Evolutionary conservation across 495 filamentous ascomycete genomes (phyloP).

Genomic region (Aspergillus steynii): DNA sequence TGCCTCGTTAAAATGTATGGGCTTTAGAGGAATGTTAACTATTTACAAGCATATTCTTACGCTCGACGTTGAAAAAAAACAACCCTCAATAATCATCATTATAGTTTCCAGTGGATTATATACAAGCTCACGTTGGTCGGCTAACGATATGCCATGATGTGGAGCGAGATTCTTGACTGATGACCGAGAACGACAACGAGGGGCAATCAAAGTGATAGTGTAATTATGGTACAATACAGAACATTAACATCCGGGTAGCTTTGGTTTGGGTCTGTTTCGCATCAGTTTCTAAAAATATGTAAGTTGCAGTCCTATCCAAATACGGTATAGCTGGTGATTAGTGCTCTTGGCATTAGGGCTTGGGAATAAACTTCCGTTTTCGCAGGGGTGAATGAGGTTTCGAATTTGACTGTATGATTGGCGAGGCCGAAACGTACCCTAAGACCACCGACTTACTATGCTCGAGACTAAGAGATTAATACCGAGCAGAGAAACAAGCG

Average conservation of each 20-base stretch:
- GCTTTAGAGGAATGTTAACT: no score
- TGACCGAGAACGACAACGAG: not conserved
- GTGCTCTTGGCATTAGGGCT: not conserved
- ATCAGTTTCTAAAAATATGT: not conserved
- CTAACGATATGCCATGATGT: not conserved
- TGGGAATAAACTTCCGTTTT: not conserved
- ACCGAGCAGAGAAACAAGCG: no score
- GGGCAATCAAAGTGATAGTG: not conserved
- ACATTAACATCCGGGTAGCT: not conserved
- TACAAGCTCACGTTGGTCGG: not conserved
- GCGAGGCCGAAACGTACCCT: slow-evolving; percentile 15
- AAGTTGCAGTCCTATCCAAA: not conserved
- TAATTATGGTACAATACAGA: slow-evolving; percentile 1
- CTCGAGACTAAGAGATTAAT: no score
- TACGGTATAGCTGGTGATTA: not conserved
- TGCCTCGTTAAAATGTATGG: no score
- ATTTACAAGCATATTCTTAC: not conserved
- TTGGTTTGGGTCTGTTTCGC: not conserved
- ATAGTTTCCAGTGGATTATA: not conserved
- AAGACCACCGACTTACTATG: no score
- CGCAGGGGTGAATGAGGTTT: not conserved
- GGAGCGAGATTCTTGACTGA: not conserved
- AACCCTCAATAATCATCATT: not conserved
- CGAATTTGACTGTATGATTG: slow-evolving; percentile 14
- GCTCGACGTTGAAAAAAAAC: not conserved